Evolutionary conservation across 164 flowering plant genomes (phyloP).

Genomic region (Vitis rupestris): DNA sequence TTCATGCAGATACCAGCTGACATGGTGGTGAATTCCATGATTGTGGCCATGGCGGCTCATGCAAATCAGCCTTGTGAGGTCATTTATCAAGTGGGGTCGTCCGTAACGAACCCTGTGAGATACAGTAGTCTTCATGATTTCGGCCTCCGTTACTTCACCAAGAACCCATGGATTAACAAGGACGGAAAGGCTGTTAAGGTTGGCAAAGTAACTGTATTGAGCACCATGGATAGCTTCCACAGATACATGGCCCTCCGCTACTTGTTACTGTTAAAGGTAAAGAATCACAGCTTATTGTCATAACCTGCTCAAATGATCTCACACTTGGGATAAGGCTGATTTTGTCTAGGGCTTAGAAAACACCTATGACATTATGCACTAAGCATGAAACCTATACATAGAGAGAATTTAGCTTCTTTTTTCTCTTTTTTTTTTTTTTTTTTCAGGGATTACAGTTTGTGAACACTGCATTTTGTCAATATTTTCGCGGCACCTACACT

Average conservation of each 20-base stretch:
- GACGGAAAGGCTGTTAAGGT: constrained; percentile 63
- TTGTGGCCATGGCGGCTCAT: constrained; percentile 56
- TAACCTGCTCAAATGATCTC: no score
- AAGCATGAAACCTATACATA: no score
- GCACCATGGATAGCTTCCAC: constrained; percentile 43
- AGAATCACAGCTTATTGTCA: no score
- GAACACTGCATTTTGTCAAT: constrained; percentile 18
- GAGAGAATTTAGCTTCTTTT: not conserved
- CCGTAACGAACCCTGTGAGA: constrained; percentile 44
- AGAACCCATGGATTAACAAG: constrained; percentile 55
- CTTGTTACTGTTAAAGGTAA: constrained; percentile 53
- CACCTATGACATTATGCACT: no score
- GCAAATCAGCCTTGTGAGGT: constrained; percentile 23
- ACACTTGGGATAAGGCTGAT: no score
- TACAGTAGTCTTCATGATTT: constrained; percentile 17
- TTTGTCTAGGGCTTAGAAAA: no score
- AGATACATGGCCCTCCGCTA: constrained; percentile 52
- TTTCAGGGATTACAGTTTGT: constrained; percentile 22
- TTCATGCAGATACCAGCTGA: constrained; percentile 77
- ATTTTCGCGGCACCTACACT: constrained; percentile 13
- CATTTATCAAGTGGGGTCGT: constrained; percentile 71
- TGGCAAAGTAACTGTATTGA: constrained; percentile 23
- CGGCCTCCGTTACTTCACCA: constrained; percentile 42
- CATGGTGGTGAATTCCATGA: constrained; percentile 79
- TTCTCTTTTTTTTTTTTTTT: not conserved